Base-by-base conservation (phyloP, 257 asterid genomes). In the Buddleja alternifolia region DNA sequence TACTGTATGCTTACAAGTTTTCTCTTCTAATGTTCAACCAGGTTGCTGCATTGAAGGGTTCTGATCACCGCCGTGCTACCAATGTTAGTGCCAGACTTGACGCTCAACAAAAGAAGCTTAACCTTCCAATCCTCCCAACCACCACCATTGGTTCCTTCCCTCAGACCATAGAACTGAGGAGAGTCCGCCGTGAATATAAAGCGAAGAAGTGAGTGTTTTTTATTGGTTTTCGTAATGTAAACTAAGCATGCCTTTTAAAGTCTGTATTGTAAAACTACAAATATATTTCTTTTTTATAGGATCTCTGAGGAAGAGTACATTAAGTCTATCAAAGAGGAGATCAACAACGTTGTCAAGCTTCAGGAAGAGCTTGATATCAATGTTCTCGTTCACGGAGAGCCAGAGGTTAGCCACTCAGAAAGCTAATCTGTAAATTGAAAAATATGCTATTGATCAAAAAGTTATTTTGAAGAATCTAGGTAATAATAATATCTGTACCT, bases 111-210 rank as follows among this genome's bases (percentile, higher is more conserved):
- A 85, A 87, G 85, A 84, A 87, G 75, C 91, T 87, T 29, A 87
- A 85, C 80, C 89, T 84, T 64, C 94, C 94, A 41, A 55, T 87
- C 70, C 89, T 87, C 46, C 94, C 91, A 7, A 84, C 94, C 41
- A 87, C 94, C 74, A 87, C 94, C 63, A 87, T 87, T 75, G 94
- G 94, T 40, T 86, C 93, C 37, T 86, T 86, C 79, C 93, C 93
- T 20, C 93, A 86, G 75, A 86, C 93, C 24, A 56, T 82, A 29
- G 93, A 86, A 50, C 85, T 86, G 61, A 81, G 93, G 63, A 84
- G 88, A 84, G 90, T 86, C 73, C 93, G 93, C 40, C 89, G 93
- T 69, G 93, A 86, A 75, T 86, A 83, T 84, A 86, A 84, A 79
- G 93, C 88, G 64, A 86, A 84, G 36, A 86, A 86, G 89, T 86